Base-by-base conservation (phyloP, 1,139 yeast genomes). In the Candida glucosophila region DNA sequence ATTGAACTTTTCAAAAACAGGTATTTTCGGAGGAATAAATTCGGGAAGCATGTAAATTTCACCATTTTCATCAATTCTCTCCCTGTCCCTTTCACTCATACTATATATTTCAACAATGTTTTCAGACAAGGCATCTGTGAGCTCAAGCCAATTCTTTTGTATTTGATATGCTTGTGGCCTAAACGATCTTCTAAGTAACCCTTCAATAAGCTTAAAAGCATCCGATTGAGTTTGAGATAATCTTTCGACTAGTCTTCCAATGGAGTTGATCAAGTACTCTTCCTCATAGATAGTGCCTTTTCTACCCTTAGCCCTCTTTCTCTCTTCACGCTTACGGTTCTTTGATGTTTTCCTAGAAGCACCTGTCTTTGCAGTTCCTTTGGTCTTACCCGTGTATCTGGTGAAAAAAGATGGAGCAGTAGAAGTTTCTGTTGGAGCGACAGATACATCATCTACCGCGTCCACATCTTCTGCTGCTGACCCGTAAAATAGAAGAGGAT, bases 201-300 rank as follows among this genome's bases (percentile, higher is more conserved):
- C 92, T 37, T 81, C 90, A 22, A 86, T 70, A 32, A 90, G 62
- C 32, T 70, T 67, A 13, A 67, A 44, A 1, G 92, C 90, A 43
- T 92, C 98, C 1, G 73, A 61, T 38, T 73, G 73, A 0, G 94
- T 80, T 35, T 72, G 76, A 26, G 75, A 73, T 34, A 90, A 58
- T 41, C 98, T 73, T 35, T 85, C 96, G 25, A 86, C 58, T 46
- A 92, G 66, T 44, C 99, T 73, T 5, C 94, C 93, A 37, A 85
- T 77, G 2, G 97, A 86, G 40, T 71, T 74, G 30, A 90, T 78
- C 32, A 92, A 71, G 49, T 92, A 92, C 50, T 90, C 98, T 48
- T 92, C 98, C 53, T 90, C 98, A 46, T 90, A 90, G 12, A 90
- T 81, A 4, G 97, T 88, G 22, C 97, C 97, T 59, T 90, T 90